These are phyloP conservation scores for Schwanniomyces occidentalis DNA, from an alignment of 805 yeast genomes.

Conservation along the genomic window DNA sequence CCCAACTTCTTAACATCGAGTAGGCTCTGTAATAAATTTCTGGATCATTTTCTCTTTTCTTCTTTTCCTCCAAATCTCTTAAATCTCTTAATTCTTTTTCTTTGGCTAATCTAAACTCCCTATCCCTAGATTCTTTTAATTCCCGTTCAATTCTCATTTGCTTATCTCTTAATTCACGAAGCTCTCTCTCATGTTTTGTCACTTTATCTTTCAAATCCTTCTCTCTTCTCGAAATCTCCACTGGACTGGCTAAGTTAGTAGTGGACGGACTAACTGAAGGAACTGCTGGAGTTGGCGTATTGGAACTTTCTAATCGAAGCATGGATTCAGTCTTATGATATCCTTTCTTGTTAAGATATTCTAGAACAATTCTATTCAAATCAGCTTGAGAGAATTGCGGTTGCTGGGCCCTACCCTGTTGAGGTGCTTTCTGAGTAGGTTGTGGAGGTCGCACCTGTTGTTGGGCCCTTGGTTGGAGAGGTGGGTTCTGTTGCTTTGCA, in stretches of 20 bases:
- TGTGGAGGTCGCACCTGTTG: constrained; percentile 8
- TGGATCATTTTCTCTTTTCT: constrained; percentile 56
- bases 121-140: constrained; percentile 38
- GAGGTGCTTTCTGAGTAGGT: constrained; percentile 8
- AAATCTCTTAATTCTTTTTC: constrained; percentile 40
- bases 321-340: constrained; percentile 92
- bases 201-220: constrained; percentile 28
- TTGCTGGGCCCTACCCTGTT: constrained; percentile 25
- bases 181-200: constrained; percentile 30
- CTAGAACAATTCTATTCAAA: constrained; percentile 86
- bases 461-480: constrained; percentile 5
- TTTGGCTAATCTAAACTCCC: constrained; percentile 36
- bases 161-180: constrained; percentile 35
- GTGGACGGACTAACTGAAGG: constrained; percentile 51
- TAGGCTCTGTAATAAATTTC: constrained; percentile 79
- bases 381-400: constrained; percentile 77
- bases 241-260: constrained; percentile 33
- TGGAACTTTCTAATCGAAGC: constrained; percentile 81
- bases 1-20: constrained; percentile 80
- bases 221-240: constrained; percentile 29
- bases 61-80: constrained; percentile 44
- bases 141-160: constrained; percentile 36
- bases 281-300: constrained; percentile 53
- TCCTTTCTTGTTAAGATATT: constrained; percentile 90
- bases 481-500: constrained; percentile 3